Base-by-base conservation (phyloP, 1,139 yeast species). In the Scheffersomyces insectosa region DNA sequence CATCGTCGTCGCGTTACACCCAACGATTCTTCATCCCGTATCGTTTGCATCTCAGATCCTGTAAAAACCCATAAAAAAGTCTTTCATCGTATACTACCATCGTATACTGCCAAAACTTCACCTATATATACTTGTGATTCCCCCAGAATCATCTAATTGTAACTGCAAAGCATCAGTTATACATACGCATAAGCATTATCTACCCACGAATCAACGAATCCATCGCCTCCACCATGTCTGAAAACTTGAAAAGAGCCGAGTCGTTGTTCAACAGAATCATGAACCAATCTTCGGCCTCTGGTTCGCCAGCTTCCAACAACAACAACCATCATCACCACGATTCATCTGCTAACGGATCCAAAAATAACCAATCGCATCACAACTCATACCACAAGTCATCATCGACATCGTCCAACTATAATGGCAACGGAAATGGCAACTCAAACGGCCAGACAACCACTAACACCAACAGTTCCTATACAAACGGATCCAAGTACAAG, bases 221-320 rank as follows among this genome's bases (percentile, higher is more conserved):
- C 8, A 11, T n/a, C 7, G 14, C 27, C 34, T 36, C 36, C 40
- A 51, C 13, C 48, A 74, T 74, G 79, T 71, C 79, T 12, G 79
- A 74, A 50, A 74, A 74, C 57, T 67, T 74, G 53, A 74, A 73
- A 49, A 66, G 79, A 58, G 79, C 79, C 35, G 79, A 74, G 54
- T 72, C 77, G 39, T 65, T 74, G 43, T 74, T 74, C 63, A 74
- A 74, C 55, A 58, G 79, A 53, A 74, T 74, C 52, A 73, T 74
- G 77, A 74, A 73, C 54, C 77, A 66, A 43, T 65, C 62, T 41
- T 56, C 57, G 16, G 36, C 48, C 12, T 31, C 34, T 23, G 15
- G 32, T 11, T 30, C 37, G 27, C 45, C 38, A 3, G 41, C 40
- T 5, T 27, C 45, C 10, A 38, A n/a, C 4, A 16, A 20, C 25